These are phyloP conservation scores for Saccharomycopsis javanensis DNA, from an alignment of 805 yeast species.

Conservation along the genomic window DNA sequence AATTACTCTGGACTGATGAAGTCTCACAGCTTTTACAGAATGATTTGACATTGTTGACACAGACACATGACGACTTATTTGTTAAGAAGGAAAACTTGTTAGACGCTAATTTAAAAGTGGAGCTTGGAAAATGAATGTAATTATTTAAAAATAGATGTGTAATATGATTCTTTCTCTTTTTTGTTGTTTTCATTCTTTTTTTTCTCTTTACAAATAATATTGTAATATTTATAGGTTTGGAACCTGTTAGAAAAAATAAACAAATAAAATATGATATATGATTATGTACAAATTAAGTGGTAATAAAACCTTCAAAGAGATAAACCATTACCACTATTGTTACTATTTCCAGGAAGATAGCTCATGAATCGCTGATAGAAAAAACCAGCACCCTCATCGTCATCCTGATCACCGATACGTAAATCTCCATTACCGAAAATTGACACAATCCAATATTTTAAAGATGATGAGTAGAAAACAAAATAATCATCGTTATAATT, in stretches of 20 bases:
- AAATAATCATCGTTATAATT: not conserved
- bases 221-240: not conserved
- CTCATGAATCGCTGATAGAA: not conserved
- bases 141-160: not conserved
- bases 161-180: too few species aligned
- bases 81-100: conserved; percentile 33
- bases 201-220: not conserved
- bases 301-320: not conserved
- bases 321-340: not conserved
- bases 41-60: conserved; percentile 24
- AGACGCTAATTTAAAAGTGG: conserved; percentile 33
- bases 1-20: conserved; percentile 31
- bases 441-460: not conserved
- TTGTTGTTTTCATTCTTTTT: too few species aligned
- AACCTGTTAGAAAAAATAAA: too few species aligned
- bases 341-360: not conserved
- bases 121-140: conserved; percentile 3
- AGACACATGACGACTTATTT: conserved; percentile 33
- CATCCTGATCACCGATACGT: not conserved
- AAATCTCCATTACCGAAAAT: not conserved
- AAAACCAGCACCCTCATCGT: not conserved
- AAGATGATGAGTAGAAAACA: not conserved
- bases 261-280: not conserved
- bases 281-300: not conserved
- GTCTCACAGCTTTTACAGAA: conserved; percentile 30